Conservation (phyloP, 208 protist genomes). For the Vickermania ingenoplastis region DNA sequence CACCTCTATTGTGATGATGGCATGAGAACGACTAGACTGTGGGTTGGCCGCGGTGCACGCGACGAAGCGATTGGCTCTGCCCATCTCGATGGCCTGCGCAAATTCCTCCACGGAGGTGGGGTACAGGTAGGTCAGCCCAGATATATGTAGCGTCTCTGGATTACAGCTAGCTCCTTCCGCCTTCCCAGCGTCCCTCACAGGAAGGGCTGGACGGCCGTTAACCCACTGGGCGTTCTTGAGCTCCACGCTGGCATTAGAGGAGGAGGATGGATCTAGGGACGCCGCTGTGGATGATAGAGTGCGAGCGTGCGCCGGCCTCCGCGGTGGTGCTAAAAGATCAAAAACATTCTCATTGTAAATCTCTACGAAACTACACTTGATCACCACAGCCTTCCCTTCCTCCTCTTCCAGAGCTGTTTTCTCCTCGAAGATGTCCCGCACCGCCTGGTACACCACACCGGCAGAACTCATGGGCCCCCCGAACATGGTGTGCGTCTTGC, state of each 20-base stretch:
- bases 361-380: conserved; percentile 74
- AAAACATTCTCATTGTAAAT: conserved; percentile 88
- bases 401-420: conserved; percentile 51
- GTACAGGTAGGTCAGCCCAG: conserved; percentile 50
- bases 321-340: conserved; percentile 44
- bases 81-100: conserved; percentile 37
- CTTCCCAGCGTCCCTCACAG: conserved; percentile 18
- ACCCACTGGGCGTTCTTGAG: conserved; percentile 1
- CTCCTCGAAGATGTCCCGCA: conserved; percentile 72
- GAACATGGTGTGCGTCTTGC: conserved; percentile 91
- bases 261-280: neutral
- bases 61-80: conserved; percentile 62
- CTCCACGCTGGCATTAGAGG: neutral
- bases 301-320: conserved; percentile 1
- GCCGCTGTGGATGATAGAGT: neutral
- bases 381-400: conserved; percentile 31
- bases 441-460: conserved; percentile 71
- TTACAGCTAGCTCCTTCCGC: conserved; percentile 3
- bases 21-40: conserved; percentile 83
- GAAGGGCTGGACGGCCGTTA: conserved; percentile 25
- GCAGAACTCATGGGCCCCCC: conserved; percentile 54
- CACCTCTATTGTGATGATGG: conserved; percentile 81
- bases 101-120: conserved; percentile 56
- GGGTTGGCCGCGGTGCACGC: conserved; percentile 69
- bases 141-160: conserved; percentile 38